A percentile compares a stretch with the other conserved stretches of the same genome.
Conservation (phyloP, 108 stramenopile species). For the Cyclotella choctawhatcheeana region DNA sequence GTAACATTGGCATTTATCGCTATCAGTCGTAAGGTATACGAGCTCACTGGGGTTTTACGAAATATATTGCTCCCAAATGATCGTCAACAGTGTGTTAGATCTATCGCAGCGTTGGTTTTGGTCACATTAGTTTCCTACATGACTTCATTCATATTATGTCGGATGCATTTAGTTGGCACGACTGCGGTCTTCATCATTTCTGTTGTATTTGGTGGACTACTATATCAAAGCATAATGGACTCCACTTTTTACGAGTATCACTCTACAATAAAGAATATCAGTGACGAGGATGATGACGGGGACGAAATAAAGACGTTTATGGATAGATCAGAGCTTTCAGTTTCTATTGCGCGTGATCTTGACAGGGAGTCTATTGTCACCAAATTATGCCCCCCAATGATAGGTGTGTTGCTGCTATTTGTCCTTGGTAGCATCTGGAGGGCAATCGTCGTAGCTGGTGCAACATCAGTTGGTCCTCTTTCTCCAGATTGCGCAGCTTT, state of each 20-base stretch:
- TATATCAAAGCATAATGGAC: conserved; percentile 65
- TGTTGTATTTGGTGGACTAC: conserved; percentile 54
- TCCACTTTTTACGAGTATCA: conserved; percentile 47
- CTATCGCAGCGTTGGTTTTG: conserved; percentile 46
- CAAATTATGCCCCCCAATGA: conserved; percentile 35
- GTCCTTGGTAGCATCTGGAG: conserved; percentile 66
- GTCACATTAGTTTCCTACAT: conserved; percentile 52
- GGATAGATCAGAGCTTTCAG: conserved; percentile 27
- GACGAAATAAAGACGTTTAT: conserved; percentile 16
- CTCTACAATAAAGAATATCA: conserved; percentile 18
- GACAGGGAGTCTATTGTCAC: conserved; percentile 20
- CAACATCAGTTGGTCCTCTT: conserved; percentile 61
- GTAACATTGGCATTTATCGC: conserved; percentile 72
- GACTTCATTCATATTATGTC: conserved; percentile 52
- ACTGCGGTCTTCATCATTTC: conserved; percentile 46
- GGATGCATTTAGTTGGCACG: conserved; percentile 47
- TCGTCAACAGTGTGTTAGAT: conserved; percentile 54
- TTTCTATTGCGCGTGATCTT: conserved; percentile 9
- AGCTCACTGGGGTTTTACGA: conserved; percentile 67
- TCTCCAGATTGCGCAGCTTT: conserved; percentile 60
- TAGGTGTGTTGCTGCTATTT: conserved; percentile 55
- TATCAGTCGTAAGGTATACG: conserved; percentile 65
- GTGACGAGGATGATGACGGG: conserved; percentile 8
- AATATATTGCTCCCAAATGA: conserved; percentile 81
- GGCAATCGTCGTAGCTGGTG: conserved; percentile 62